Evolutionary conservation across 805 yeast genomes (phyloP).

Genomic region (Clavispora carvajalis): DNA sequence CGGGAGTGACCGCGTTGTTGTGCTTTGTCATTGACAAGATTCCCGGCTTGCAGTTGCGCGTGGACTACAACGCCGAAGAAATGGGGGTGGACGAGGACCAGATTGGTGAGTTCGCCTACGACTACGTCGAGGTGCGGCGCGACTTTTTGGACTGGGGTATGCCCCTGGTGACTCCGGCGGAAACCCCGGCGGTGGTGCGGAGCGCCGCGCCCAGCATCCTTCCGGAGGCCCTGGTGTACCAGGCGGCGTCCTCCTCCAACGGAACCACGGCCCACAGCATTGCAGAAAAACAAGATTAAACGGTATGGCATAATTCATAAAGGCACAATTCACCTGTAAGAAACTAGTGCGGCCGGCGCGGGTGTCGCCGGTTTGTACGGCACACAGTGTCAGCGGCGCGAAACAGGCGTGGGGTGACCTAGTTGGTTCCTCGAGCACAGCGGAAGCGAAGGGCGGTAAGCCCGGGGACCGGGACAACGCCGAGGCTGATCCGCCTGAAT

Average conservation of each 20-base stretch:
- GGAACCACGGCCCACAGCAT: constrained; percentile 3
- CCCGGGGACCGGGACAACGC: no score
- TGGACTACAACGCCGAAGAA: constrained; percentile 79
- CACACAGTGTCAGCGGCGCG: not conserved
- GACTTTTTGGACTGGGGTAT: constrained; percentile 63
- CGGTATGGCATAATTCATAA: not conserved
- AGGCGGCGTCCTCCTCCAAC: constrained; percentile 6
- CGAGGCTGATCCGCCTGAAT: no score
- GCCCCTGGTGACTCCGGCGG: constrained; percentile 12
- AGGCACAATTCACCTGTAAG: no score
- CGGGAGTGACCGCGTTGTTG: constrained; percentile 70
- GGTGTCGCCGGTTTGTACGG: no score
- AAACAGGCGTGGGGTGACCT: not conserved
- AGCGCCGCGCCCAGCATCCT: constrained; percentile 5
- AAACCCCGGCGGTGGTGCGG: constrained; percentile 5
- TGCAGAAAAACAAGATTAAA: not conserved
- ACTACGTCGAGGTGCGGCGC: constrained; percentile 93
- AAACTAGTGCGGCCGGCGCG: no score
- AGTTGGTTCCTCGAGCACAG: no score
- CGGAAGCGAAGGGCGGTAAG: no score
- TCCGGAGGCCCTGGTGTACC: constrained; percentile 6
- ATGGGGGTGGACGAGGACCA: constrained; percentile 94
- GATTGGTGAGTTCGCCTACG: constrained; percentile 98
- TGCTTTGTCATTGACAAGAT: constrained; percentile 69
- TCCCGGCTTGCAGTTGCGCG: constrained; percentile 79